Base-by-base conservation (phyloP, 2,329 filamentous ascomycete genomes). In the Epicoccum nigrum region DNA sequence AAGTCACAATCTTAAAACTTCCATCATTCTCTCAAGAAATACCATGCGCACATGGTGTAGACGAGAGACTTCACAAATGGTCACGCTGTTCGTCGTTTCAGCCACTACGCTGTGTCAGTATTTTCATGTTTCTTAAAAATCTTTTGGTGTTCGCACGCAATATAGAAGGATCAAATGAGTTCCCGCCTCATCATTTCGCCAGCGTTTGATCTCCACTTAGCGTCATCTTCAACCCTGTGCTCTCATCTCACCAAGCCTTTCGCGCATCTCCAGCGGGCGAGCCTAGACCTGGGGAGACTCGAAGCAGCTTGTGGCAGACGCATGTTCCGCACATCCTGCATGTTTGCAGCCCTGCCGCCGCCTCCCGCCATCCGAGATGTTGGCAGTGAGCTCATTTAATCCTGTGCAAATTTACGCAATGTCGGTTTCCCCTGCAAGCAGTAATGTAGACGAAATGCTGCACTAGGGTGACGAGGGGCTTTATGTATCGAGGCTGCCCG, bases 181-280 rank as follows among this genome's bases (percentile, higher is more conserved):
- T 59, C 38, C 48, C 58, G 57, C 54, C 51, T 53, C 37, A 35
- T 69, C 61, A 71, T 69, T 53, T 68, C 67, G 59, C 51, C 53
- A 58, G 47, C 51, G 68, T 71, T 68, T 71, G 66, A 70, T 70
- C 60, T 60, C 35, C 65, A 46, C 49, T 56, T 63, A 65, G 64
- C 54, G 62, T 43, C 38, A 41, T 55, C 43, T 50, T 45, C 34
- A 19, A 57, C 43, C 54, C 48, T 49, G 34, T 28, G 30, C 40
- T 31, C 55, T 58, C 46, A 51, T 53, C 52, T 51, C 45, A 54
- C 48, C 55, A 58, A 59, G 59, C 54, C 43, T 47, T 52, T 52
- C 42, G 33, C 33, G 23, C 38, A 46, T 52, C 42, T 44, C 38
- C 43, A 52, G 43, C 20, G 34, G 42, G 41, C 49, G 23, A 51